Evolutionary conservation across 2,329 filamentous ascomycete species (phyloP).

Genomic region (Pseudogymnoascus sp.): DNA sequence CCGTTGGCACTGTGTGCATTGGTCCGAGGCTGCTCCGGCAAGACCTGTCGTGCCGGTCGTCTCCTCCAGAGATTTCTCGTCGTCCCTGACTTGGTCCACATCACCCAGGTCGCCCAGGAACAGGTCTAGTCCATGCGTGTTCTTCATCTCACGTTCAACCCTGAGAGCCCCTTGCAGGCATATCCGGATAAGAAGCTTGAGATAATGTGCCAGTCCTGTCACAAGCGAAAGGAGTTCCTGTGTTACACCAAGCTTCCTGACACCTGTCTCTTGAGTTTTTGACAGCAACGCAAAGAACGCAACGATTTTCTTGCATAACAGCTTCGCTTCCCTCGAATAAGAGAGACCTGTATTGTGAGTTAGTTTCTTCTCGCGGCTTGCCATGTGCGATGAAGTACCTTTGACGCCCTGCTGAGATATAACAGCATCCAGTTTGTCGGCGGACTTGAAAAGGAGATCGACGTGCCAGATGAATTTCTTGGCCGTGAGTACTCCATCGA

Average conservation of each 20-base stretch:
- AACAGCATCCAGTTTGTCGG: slow-evolving; percentile 73
- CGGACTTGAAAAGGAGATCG: slow-evolving; percentile 82
- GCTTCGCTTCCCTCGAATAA: slow-evolving; percentile 91
- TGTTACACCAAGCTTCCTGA: slow-evolving; percentile 86
- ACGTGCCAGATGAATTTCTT: slow-evolving; percentile 96
- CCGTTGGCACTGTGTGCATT: slow-evolving; percentile 72
- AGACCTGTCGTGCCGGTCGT: slow-evolving; percentile 59
- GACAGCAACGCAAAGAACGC: slow-evolving; percentile 93
- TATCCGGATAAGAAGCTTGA: slow-evolving; percentile 95
- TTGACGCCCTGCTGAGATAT: slow-evolving; percentile 66
- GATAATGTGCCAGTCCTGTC: slow-evolving; percentile 90
- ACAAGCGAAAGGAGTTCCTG: slow-evolving; percentile 97
- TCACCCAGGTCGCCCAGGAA: slow-evolving; percentile 80
- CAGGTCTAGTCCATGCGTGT: slow-evolving; percentile 65
- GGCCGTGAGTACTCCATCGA: slow-evolving; percentile 89
- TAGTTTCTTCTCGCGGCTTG: not conserved
- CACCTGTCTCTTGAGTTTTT: slow-evolving; percentile 87
- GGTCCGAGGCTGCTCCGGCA: slow-evolving; percentile 72
- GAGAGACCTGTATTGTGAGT: slow-evolving; percentile 56
- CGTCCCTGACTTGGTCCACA: slow-evolving; percentile 68
- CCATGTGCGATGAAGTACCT: slow-evolving; percentile 46
- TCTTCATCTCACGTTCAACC: slow-evolving; percentile 75
- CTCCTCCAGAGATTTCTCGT: slow-evolving; percentile 62
- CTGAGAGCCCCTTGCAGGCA: slow-evolving; percentile 89
- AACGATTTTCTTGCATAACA: slow-evolving; percentile 99